Base-by-base conservation (phyloP, 1,284 basidiomycete species). In the Heterobasidion occidentale region DNA sequence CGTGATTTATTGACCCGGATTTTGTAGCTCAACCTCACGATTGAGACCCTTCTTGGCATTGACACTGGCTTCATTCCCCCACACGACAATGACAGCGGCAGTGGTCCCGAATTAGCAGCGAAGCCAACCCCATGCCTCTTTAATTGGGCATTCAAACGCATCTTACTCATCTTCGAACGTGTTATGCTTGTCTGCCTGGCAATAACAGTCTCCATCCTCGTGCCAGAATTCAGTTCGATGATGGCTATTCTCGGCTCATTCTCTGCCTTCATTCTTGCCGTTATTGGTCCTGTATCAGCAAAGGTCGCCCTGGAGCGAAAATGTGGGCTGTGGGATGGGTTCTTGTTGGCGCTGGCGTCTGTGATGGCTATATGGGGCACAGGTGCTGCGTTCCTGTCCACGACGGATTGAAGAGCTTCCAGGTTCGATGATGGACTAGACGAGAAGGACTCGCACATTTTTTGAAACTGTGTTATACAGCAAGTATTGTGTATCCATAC, bases 211-310 rank as follows among this genome's bases (percentile, higher is more conserved):
- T 93, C 92, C 2, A 85, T 95, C 59, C 68, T 86, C 57, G 73
- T 97, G 46, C 94, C 95, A 1, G 82, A 90, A 55, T 97, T 98
- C 68, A 88, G 88, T 61, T 81, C 86, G 20, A 81, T 94, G 67
- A 95, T 98, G 92, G 90, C 90, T 12, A 92, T 95, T 68, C 74
- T 96, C 42, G 94, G 94, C 4, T 86, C 87, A 36, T 94, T 94
- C 69, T 84, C 88, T 42, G 88, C 92, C 0, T 95, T 95, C 67
- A 73, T 89, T 61, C 81, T 94, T 36, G 91, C 88, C 63, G 83
- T 92, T 49, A 88, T 94, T 63, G 84, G 90, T 1, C 92, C 92
- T 2, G 77, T 93, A 44, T 75, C 76, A 35, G 83, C 82, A 2
- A 84, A 86, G 65, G 71, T 84, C 49, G 79, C 78, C 49, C 72